phyloP scores from a whole-genome alignment of 306 rosid genomes.

The Casuarina cunninghamiana region DNA sequence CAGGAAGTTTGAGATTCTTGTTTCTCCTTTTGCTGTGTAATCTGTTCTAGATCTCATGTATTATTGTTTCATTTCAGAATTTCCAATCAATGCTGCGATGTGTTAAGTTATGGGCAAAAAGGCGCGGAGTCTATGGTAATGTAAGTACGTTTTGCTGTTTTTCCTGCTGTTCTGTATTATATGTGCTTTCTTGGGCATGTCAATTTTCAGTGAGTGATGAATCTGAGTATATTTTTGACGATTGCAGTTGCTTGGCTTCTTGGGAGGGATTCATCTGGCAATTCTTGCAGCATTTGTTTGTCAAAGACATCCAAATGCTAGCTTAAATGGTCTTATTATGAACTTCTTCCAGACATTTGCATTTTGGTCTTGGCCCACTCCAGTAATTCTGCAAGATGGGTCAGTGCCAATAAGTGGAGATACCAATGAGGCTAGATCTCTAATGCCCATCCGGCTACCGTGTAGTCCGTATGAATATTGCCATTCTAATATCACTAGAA shows the following conservation, averaged over 20 bases:
- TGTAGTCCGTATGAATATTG: constrained; percentile 35
- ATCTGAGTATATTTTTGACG: neutral
- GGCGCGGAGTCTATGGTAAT: constrained; percentile 54
- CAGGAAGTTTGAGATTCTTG: neutral
- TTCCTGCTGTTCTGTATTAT: constrained; percentile 10
- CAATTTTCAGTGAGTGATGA: neutral
- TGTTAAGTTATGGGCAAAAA: constrained; percentile 56
- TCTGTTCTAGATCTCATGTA: constrained; percentile 11
- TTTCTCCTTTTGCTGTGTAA: neutral
- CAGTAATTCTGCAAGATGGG: constrained; percentile 41
- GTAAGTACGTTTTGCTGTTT: constrained; percentile 37
- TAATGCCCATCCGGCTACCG: constrained; percentile 48
- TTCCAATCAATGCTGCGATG: constrained; percentile 46
- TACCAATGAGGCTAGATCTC: constrained; percentile 27
- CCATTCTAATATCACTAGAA: constrained; percentile 43
- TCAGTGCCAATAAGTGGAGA: constrained; percentile 19
- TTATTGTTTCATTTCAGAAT: constrained; percentile 35
- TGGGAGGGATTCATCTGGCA: constrained; percentile 56
- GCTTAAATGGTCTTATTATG: constrained; percentile 36
- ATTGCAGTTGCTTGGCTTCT: constrained; percentile 43
- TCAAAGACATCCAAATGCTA: constrained; percentile 34
- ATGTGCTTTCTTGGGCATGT: constrained; percentile 18
- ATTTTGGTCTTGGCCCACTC: constrained; percentile 51
- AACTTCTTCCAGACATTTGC: constrained; percentile 47
- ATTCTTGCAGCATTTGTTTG: constrained; percentile 45